Evolutionary conservation across 306 rosid species (phyloP), one percentile per base, ranked within the genome.

Genomic region (Arachis hypogaea): DNA sequence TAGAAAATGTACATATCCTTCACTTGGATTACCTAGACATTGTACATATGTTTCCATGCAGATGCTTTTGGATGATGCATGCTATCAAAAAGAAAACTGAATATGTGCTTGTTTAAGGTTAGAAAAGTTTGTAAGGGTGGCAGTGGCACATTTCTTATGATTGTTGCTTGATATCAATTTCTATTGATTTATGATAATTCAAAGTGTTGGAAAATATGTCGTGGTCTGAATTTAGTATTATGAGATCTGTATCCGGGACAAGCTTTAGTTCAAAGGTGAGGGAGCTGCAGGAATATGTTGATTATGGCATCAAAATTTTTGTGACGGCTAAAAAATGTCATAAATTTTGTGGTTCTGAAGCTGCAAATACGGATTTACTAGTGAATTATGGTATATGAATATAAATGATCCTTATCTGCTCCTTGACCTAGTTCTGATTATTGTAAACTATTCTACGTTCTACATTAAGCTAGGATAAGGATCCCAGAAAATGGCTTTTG

Each of bases 1-100:
- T 73, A 72, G 64, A 72, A 56, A 11, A 63, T 80, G 82, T 84
- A 80, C 29, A 74, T 64, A 61, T 77, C 58, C 71, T 76, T n/a
- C 9, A 41, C 3, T 11, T 29, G 67, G 46, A 52, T 44, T 66
- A 10, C 28, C 64, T 75, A 7, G 54, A 9, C 16, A 9, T 12
- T 81, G 51, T 75, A 70, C 47, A 63, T 46, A 36, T 60, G 30
- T 43, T 29, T 52, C 60, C 18, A 44, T 12, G 68, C 41, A 12
- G 8, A 50, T 73, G 66, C 54, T 74, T 60, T 68, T 50, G 4
- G 54, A 18, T 28, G 54, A n/a, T 60, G 58, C 14, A 49, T 38
- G 9, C 43, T 12, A 7, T 4, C 11, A 46, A 46, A 11, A 42
- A 28, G 33, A 30, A 46, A 38, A 46, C 30, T 33, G n/a, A 14